phyloP scores from a whole-genome alignment of 176 grass and related monocot genomes.

The Saccharum spontaneum region DNA sequence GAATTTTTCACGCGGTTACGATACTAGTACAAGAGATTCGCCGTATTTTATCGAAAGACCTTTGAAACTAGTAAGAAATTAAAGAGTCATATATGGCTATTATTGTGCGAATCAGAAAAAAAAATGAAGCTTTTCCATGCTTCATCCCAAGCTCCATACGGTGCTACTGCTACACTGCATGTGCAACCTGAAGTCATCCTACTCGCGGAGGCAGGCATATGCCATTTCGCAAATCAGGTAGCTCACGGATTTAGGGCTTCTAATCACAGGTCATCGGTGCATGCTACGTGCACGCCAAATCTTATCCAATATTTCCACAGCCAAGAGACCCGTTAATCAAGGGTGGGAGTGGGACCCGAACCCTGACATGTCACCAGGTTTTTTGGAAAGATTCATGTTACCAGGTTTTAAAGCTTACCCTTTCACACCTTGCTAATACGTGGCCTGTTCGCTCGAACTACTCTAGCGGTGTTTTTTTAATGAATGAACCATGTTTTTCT shows the following conservation, averaged over 20 bases:
- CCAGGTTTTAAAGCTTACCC: too few species aligned
- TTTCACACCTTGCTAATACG: background rate
- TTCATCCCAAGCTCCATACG: background rate
- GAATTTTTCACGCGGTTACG: background rate
- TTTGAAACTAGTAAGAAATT: background rate
- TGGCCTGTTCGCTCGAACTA: too few species aligned
- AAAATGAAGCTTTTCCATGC: background rate
- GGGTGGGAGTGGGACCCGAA: background rate
- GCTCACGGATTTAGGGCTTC: conserved; percentile 2
- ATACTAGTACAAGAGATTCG: background rate
- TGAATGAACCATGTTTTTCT: too few species aligned
- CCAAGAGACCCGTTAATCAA: background rate
- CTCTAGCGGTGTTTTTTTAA: too few species aligned
- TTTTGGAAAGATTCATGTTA: background rate
- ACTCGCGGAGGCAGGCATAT: background rate
- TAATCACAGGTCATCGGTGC: conserved; percentile 24
- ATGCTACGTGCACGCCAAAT: conserved; percentile 17
- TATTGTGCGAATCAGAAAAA: background rate
- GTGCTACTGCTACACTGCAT: background rate
- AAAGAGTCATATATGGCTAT: background rate
- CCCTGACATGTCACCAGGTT: background rate
- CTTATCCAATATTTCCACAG: conserved; percentile 1
- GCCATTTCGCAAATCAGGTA: conserved; percentile 19
- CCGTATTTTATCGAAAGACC: background rate
- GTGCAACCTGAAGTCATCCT: background rate